Conservation (phyloP, 2,329 filamentous ascomycete species). For the Neofusicoccum laricinum region DNA sequence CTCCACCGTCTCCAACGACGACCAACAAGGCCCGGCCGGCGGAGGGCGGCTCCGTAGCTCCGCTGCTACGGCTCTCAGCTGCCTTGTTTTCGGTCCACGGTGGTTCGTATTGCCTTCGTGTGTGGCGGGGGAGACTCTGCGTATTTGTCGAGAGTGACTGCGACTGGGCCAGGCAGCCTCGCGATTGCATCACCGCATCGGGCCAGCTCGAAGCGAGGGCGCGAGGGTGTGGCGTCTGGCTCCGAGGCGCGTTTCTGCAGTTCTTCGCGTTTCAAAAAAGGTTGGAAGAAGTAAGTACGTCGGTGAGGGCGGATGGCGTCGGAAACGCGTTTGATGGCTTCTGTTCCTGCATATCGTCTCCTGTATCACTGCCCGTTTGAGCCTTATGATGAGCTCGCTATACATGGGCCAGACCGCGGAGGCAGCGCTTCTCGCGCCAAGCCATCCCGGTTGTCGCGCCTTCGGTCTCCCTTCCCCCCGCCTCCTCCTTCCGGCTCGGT, state of each 20-base stretch:
- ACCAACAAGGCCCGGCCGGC: background rate
- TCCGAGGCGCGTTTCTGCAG: background rate
- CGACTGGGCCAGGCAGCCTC: background rate
- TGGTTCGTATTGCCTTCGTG: background rate
- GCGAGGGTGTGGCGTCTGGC: background rate
- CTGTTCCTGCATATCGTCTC: slow-evolving; percentile 3
- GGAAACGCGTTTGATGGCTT: background rate
- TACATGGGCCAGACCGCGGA: background rate
- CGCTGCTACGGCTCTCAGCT: background rate
- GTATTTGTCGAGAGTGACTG: background rate
- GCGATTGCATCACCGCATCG: background rate
- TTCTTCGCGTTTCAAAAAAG: background rate
- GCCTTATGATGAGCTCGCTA: background rate
- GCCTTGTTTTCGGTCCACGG: slow-evolving; percentile 1
- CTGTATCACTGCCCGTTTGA: background rate
- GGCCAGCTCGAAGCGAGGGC: background rate
- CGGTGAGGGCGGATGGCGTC: background rate
- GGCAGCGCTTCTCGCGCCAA: background rate
- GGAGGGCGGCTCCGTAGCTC: background rate
- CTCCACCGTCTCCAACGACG: background rate
- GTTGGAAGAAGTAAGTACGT: background rate
- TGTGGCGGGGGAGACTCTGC: background rate
- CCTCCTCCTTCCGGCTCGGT: background rate
- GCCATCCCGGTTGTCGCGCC: background rate
- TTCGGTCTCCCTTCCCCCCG: background rate